phyloP scores from a whole-genome alignment of 768 basidiomycete genomes.

The Termitomyces sp. region DNA sequence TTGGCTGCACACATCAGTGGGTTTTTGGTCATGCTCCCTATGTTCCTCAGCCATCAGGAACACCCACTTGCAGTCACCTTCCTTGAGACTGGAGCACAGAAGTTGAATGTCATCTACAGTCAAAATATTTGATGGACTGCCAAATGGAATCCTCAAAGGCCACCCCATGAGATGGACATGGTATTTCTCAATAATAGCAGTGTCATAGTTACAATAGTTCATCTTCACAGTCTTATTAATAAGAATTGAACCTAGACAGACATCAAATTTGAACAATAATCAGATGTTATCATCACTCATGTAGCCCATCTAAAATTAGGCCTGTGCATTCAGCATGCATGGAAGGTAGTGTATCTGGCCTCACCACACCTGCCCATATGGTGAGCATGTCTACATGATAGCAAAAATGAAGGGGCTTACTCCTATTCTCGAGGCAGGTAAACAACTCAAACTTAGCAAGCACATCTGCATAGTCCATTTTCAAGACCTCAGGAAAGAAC shows the following conservation, averaged over 20 bases:
- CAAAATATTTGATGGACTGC: not conserved
- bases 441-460: no score
- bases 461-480: no score
- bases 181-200: not conserved
- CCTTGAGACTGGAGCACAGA: not conserved
- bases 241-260: not conserved
- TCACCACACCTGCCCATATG: not conserved
- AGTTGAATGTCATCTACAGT: not conserved
- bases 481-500: no score
- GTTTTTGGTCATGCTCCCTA: not conserved
- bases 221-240: not conserved
- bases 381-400: not conserved
- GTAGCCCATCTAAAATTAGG: not conserved
- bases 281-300: no score
- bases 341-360: not conserved
- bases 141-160: not conserved
- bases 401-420: not conserved
- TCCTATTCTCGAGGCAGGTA: no score
- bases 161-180: not conserved
- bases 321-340: not conserved
- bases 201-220: not conserved
- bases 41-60: not conserved
- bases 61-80: not conserved
- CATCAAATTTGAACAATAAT: no score
- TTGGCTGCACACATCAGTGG: not conserved